These are phyloP conservation scores for Lactarius hengduanensis DNA, from an alignment of 768 basidiomycete genomes.

Conservation along the genomic window DNA sequence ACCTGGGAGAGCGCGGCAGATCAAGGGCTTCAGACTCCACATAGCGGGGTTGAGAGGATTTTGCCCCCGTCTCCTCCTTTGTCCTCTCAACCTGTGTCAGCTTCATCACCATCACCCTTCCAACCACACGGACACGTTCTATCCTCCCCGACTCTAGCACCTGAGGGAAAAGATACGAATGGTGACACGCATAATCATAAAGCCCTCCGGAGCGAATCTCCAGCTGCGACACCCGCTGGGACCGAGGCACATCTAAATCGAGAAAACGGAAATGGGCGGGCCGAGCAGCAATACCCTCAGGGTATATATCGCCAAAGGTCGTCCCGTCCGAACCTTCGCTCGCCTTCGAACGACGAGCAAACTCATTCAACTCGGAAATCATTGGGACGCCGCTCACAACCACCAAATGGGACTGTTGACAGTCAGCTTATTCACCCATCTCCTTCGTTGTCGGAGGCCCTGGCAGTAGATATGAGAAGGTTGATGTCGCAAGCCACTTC, in stretches of 20 bases:
- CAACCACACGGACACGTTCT: not conserved
- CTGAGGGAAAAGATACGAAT: constrained; percentile 7
- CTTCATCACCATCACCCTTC: not conserved
- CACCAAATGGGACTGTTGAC: constrained; percentile 22
- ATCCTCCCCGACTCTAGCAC: not conserved
- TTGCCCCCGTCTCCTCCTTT: constrained; percentile 10
- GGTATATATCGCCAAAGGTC: constrained; percentile 4
- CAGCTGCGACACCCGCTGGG: not conserved
- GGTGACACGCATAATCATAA: constrained; percentile 3
- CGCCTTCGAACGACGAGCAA: constrained; percentile 10
- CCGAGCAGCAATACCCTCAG: constrained; percentile 5
- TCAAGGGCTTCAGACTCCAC: constrained; percentile 14
- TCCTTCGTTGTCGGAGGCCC: constrained; percentile 41
- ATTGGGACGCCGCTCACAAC: constrained; percentile 15
- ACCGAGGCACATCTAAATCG: constrained; percentile 6
- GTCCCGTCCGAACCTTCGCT: constrained; percentile 7
- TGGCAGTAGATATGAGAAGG: constrained; percentile 65
- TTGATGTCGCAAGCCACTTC: constrained; percentile 66
- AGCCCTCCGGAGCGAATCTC: not conserved
- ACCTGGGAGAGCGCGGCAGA: constrained; percentile 33
- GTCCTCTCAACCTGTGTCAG: not conserved
- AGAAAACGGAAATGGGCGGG: constrained; percentile 15
- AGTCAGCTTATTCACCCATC: constrained; percentile 31
- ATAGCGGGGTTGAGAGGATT: not conserved
- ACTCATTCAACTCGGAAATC: not conserved